Evolutionary conservation across 257 asterid species (phyloP).

Genomic region (Agastache rugosa): DNA sequence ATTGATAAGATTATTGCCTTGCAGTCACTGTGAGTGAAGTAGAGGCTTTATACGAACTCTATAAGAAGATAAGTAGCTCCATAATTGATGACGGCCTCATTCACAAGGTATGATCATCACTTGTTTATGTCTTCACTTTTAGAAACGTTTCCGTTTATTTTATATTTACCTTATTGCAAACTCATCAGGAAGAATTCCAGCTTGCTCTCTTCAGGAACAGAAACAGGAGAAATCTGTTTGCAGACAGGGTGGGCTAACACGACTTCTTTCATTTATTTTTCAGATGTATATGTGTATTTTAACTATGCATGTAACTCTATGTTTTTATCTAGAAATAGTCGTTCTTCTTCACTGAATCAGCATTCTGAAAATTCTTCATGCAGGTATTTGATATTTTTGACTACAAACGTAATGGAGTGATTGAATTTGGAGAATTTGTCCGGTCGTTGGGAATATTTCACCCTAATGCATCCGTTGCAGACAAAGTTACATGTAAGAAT

Average conservation of each 20-base stretch:
- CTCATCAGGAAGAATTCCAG: constrained; percentile 89
- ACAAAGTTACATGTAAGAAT: constrained; percentile 70
- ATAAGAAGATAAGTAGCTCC: constrained; percentile 83
- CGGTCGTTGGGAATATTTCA: constrained; percentile 83
- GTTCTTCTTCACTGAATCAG: constrained; percentile 1
- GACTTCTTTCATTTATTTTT: not conserved
- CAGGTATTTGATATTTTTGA: constrained; percentile 85
- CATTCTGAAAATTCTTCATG: constrained; percentile 23
- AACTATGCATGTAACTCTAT: not conserved
- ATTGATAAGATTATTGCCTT: constrained; percentile 23
- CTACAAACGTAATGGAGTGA: constrained; percentile 74
- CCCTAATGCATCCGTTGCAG: constrained; percentile 68
- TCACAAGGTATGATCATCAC: constrained; percentile 64
- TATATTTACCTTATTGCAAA: constrained; percentile 28
- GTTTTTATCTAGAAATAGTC: not conserved
- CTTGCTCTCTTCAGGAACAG: constrained; percentile 82
- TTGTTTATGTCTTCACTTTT: not conserved
- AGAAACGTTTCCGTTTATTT: not conserved
- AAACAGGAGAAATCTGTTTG: constrained; percentile 73
- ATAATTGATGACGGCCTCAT: constrained; percentile 84
- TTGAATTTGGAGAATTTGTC: constrained; percentile 91
- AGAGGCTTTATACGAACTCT: constrained; percentile 80
- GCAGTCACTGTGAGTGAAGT: constrained; percentile 91
- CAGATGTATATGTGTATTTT: not conserved
- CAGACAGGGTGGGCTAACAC: constrained; percentile 69